Evolutionary conservation across 108 stramenopile genomes (phyloP).

Genomic region (Nitzschia sp.): DNA sequence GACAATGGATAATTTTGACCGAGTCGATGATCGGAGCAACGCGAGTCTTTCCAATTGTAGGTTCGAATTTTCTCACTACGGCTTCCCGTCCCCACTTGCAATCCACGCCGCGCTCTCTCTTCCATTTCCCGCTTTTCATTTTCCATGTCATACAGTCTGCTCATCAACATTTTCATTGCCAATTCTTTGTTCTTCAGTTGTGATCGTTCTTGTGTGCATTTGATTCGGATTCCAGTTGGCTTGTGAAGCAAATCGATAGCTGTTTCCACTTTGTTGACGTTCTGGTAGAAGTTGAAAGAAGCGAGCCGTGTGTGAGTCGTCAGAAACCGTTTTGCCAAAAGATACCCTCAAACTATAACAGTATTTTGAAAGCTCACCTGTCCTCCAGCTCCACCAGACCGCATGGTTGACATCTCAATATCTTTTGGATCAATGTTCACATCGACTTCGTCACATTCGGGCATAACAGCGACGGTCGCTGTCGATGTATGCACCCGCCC

Average conservation of each 20-base stretch:
- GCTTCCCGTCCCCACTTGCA: slow-evolving; percentile 94
- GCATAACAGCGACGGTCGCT: slow-evolving; percentile 94
- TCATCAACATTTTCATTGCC: slow-evolving; percentile 93
- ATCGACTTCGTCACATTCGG: slow-evolving; percentile 83
- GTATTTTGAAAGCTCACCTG: slow-evolving; percentile 42
- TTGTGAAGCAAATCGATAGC: slow-evolving; percentile 95
- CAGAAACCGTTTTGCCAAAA: background rate
- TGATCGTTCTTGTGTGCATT: slow-evolving; percentile 96
- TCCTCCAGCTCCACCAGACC: slow-evolving; percentile 95
- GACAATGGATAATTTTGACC: slow-evolving; percentile 84
- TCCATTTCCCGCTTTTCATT: slow-evolving; percentile 82
- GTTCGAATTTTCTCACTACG: slow-evolving; percentile 96
- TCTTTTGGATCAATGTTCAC: slow-evolving; percentile 87
- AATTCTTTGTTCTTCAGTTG: slow-evolving; percentile 95
- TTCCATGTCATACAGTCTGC: slow-evolving; percentile 87
- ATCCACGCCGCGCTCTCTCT: slow-evolving; percentile 76
- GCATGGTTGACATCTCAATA: slow-evolving; percentile 88
- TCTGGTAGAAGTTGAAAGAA: slow-evolving; percentile 40
- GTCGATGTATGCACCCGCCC: slow-evolving; percentile 95
- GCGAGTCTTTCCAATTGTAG: slow-evolving; percentile 98
- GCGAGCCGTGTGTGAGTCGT: background rate
- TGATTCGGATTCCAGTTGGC: slow-evolving; percentile 95
- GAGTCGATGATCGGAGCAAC: slow-evolving; percentile 92
- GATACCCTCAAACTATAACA: background rate
- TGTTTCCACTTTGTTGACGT: slow-evolving; percentile 99